Conservation (phyloP, 768 basidiomycete genomes). For the Phanerodontia chrysosporium region DNA sequence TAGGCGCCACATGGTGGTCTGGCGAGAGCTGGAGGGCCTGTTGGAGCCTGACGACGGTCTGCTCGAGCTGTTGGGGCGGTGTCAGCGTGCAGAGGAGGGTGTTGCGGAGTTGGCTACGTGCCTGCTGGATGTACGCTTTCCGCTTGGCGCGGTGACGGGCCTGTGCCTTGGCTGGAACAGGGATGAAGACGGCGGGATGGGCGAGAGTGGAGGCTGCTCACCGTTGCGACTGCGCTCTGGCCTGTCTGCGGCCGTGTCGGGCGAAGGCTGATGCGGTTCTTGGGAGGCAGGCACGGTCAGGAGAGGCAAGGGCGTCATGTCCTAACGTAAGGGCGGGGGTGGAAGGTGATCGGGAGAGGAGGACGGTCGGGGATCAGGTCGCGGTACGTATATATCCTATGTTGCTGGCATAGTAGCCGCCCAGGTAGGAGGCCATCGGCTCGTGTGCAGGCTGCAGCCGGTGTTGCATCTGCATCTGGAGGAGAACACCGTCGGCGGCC, state of each 20-base stretch:
- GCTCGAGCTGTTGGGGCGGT: constrained; percentile 57
- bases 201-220: constrained; percentile 1
- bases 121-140: constrained; percentile 92
- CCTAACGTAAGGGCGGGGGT: constrained; percentile 15
- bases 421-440: constrained; percentile 2
- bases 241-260: constrained; percentile 2
- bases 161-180: constrained; percentile 65
- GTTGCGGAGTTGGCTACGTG: constrained; percentile 21
- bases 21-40: constrained; percentile 66
- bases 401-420: constrained; percentile 6
- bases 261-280: background rate
- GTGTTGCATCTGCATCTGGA: constrained; percentile 13
- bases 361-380: constrained; percentile 10
- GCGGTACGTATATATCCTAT: constrained; percentile 12
- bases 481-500: background rate
- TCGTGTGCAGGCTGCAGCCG: constrained; percentile 10
- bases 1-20: constrained; percentile 70
- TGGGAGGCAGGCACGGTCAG: background rate
- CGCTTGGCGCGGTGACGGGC: constrained; percentile 88
- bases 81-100: background rate
- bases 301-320: constrained; percentile 14
- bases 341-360: constrained; percentile 12
- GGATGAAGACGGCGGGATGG: background rate
- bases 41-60: constrained; percentile 82
- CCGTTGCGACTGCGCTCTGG: constrained; percentile 25